Conservation (phyloP, 495 filamentous ascomycete genomes). For the Penicillium waksmanii region DNA sequence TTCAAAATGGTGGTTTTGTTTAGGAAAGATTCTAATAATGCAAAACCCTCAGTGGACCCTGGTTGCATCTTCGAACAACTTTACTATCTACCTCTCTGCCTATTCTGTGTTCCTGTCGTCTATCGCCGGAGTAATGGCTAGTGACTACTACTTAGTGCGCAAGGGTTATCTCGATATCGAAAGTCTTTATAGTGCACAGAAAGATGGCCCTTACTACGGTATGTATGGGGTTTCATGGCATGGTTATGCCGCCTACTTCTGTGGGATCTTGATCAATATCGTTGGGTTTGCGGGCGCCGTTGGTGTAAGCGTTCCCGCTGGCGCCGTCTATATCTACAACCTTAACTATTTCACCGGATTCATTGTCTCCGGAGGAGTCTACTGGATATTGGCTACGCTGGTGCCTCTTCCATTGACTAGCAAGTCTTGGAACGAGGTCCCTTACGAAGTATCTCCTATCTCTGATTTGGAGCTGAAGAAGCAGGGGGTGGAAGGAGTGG, state of each 20-base stretch:
- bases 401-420: conserved; percentile 73
- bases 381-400: conserved; percentile 66
- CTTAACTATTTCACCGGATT: conserved; percentile 88
- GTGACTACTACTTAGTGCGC: conserved; percentile 86
- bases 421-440: conserved; percentile 80
- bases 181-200: conserved; percentile 73
- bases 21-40: not conserved
- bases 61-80: conserved; percentile 72
- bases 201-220: conserved; percentile 69
- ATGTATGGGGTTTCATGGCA: conserved; percentile 75
- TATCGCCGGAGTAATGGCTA: conserved; percentile 86
- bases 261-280: conserved; percentile 86
- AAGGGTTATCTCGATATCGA: conserved; percentile 76
- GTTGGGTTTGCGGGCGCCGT: conserved; percentile 86
- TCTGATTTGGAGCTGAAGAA: conserved; percentile 5
- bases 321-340: conserved; percentile 82
- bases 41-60: conserved; percentile 62
- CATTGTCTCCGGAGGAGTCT: conserved; percentile 64
- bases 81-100: conserved; percentile 85
- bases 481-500: conserved; percentile 10
- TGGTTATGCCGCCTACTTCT: conserved; percentile 80
- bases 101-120: conserved; percentile 91
- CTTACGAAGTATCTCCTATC: conserved; percentile 49
- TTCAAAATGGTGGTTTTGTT: too few relatives aligned
- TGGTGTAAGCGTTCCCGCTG: conserved; percentile 67